Base-by-base conservation (phyloP, 2,329 filamentous ascomycete genomes). In the Magnaporthiopsis rhizophila region DNA sequence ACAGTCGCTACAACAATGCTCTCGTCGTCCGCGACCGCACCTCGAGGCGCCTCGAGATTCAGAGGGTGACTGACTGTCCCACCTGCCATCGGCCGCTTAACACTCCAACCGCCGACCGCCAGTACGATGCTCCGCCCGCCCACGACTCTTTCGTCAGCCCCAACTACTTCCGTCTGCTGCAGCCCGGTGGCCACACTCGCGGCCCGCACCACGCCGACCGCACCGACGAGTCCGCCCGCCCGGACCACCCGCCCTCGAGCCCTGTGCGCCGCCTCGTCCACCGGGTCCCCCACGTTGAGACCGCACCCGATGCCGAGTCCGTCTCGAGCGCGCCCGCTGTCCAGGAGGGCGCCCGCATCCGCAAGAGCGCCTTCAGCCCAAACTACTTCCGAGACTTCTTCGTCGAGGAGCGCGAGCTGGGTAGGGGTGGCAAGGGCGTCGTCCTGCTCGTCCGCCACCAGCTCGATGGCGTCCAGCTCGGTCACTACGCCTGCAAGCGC, bases 321-420 rank as follows among this genome's bases (percentile, higher is more conserved):
- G 73, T 86, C 38, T 81, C 83, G 45, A 84, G 81, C 76, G 71
- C 81, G 65, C 75, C 85, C 65, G 75, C 79, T 64, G 76, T 77
- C 61, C 70, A 70, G 30, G 65, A 65, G 74, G 83, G 74, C 15
- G 87, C 90, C 66, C 88, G 90, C 34, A 99, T 99, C 64, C 91
- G 91, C 38, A 86, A 88, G 64, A 86, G 91, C 34, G 92, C 95
- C 0, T 97, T 99, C 71, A 96, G 89, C 69, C 93, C 90, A 8
- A 88, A 93, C 69, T 99, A 98, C 73, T 98, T 98, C 78, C 86
- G 90, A 70, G 89, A 86, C 18, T 98, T 97, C 76, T 99, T 99
- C 71, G 87, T 92, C 4, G 93, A 96, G 71, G 91, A 98, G 75
- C 83, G 85, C 6, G 89, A 94, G 71, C 81, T 99, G 0, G 95